Evolutionary conservation across 768 basidiomycete species (phyloP).

Genomic region (Hydnomerulius pinastri): DNA sequence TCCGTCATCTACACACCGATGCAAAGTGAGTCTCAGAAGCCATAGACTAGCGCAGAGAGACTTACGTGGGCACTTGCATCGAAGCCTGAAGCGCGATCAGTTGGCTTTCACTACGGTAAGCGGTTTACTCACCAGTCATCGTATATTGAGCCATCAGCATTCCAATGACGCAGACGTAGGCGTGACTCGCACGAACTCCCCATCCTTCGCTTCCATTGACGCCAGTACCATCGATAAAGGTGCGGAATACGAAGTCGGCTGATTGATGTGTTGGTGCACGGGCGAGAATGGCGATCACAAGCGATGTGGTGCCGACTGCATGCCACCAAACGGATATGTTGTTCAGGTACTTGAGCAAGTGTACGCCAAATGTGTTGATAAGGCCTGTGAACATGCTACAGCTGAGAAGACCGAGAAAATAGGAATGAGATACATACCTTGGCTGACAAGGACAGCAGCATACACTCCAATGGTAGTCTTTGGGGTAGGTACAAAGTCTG

Average conservation of each 20-base stretch:
- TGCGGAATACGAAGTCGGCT: constrained; percentile 66
- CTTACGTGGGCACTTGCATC: constrained; percentile 73
- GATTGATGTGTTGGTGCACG: constrained; percentile 73
- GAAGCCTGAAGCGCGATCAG: constrained; percentile 46
- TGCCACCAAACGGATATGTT: constrained; percentile 78
- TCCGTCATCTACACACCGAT: constrained; percentile 62
- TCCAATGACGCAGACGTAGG: constrained; percentile 71
- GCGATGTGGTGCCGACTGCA: constrained; percentile 63
- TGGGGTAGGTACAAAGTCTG: constrained; percentile 57
- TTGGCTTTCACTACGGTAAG: background rate
- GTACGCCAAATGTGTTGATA: constrained; percentile 77
- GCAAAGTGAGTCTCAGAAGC: background rate
- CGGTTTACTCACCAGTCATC: constrained; percentile 52
- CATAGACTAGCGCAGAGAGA: background rate
- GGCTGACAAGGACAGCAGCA: constrained; percentile 66
- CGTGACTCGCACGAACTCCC: constrained; percentile 65
- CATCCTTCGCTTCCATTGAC: constrained; percentile 49
- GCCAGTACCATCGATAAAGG: constrained; percentile 72
- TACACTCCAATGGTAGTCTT: constrained; percentile 67
- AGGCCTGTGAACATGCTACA: constrained; percentile 41
- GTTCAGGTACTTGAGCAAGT: constrained; percentile 64
- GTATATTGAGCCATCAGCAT: constrained; percentile 80
- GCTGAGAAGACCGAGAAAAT: background rate
- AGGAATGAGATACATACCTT: constrained; percentile 40
- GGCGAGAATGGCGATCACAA: constrained; percentile 69